Evolutionary conservation across 2,329 filamentous ascomycete species (phyloP).

Genomic region (Aspergillus sojae): DNA sequence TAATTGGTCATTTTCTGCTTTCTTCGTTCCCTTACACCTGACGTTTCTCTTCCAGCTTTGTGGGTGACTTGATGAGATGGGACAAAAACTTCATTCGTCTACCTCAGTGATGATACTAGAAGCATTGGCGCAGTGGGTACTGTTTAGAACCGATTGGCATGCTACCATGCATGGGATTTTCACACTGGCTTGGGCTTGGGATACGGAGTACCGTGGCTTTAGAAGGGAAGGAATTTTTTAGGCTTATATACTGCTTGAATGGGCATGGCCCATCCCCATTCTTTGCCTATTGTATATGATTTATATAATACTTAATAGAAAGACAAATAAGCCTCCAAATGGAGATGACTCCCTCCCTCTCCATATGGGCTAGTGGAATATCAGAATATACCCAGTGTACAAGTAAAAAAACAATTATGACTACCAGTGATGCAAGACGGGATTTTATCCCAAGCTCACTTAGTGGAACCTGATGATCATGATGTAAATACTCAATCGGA

Average conservation of each 20-base stretch:
- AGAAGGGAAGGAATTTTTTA: too few relatives aligned
- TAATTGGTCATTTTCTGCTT: neutral
- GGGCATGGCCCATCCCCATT: too few relatives aligned
- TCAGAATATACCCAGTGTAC: too few relatives aligned
- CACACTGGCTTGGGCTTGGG: neutral
- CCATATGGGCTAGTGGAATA: too few relatives aligned
- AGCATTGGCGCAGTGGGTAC: neutral
- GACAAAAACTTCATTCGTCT: neutral
- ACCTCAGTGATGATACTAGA: neutral
- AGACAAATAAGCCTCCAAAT: too few relatives aligned
- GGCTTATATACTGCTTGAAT: neutral
- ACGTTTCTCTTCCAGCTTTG: neutral
- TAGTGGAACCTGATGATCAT: constrained; percentile 14
- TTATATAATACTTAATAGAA: too few relatives aligned
- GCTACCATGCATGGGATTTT: neutral
- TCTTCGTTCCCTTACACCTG: neutral
- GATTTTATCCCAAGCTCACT: neutral
- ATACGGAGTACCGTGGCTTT: neutral
- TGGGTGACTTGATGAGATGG: neutral
- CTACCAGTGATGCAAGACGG: neutral
- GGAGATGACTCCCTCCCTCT: too few relatives aligned
- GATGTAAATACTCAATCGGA: constrained; percentile 10
- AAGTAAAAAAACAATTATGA: neutral
- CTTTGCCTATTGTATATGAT: too few relatives aligned
- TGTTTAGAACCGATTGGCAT: neutral